Evolutionary conservation across 371 early-diverging fungal species (phyloP).

Genomic region (Mucor irregularis): DNA sequence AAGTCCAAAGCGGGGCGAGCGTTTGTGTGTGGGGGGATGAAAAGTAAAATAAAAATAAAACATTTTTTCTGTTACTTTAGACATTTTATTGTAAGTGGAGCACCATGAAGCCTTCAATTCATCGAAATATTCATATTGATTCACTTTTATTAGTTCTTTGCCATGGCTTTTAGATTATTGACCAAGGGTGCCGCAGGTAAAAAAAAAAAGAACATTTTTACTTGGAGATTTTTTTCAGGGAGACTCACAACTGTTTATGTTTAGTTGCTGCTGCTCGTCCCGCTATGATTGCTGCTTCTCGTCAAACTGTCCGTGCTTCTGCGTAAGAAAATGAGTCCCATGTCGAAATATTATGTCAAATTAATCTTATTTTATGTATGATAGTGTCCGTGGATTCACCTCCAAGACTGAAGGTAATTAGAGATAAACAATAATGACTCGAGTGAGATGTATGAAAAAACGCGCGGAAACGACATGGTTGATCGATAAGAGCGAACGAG

Average conservation of each 20-base stretch:
- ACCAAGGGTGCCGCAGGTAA: constrained; percentile 53
- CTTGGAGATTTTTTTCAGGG: too few species aligned
- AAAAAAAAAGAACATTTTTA: neutral
- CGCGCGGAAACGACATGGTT: neutral
- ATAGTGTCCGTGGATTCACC: constrained; percentile 44
- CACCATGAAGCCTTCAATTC: too few species aligned
- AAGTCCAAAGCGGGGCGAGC: neutral
- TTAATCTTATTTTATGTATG: neutral
- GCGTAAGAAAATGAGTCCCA: constrained; percentile 24
- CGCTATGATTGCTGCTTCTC: constrained; percentile 36
- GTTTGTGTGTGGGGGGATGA: neutral
- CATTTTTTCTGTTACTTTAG: neutral
- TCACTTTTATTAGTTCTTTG: neutral
- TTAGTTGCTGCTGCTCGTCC: constrained; percentile 47
- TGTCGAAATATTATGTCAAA: neutral
- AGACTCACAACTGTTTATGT: too few species aligned
- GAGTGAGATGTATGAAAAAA: neutral
- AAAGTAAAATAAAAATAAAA: constrained; percentile 1
- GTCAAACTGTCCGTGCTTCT: constrained; percentile 42
- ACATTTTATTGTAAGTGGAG: neutral
- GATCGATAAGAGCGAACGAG: neutral
- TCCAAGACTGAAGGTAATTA: constrained; percentile 33
- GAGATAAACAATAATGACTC: neutral
- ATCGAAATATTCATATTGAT: neutral
- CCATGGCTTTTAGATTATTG: constrained; percentile 56